phyloP scores from a whole-genome alignment of 2,329 filamentous ascomycete species.

The Pyrenochaeta sp. region DNA sequence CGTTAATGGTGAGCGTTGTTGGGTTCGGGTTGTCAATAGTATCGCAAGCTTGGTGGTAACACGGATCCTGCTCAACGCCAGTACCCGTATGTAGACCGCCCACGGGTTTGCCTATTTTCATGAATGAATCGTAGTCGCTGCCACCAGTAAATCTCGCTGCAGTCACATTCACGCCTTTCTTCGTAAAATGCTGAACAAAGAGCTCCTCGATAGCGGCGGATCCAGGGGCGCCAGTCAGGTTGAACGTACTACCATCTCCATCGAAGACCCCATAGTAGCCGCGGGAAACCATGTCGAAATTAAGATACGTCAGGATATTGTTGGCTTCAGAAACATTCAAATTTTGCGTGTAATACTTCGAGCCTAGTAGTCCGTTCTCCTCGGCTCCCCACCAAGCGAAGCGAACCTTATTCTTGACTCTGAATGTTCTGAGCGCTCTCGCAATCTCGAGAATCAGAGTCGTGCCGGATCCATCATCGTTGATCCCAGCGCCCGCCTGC shows the following conservation, averaged over 20 bases:
- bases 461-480: conserved; percentile 53
- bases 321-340: conserved; percentile 42
- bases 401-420: conserved; percentile 52
- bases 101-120: conserved; percentile 51
- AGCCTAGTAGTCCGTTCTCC: conserved; percentile 52
- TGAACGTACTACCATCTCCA: conserved; percentile 47
- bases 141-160: conserved; percentile 51
- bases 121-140: conserved; percentile 52
- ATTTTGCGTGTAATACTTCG: conserved; percentile 48
- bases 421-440: conserved; percentile 48
- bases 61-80: conserved; percentile 50
- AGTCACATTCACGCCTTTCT: conserved; percentile 47
- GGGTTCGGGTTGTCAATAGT: conserved; percentile 50
- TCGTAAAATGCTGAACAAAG: conserved; percentile 47
- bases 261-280: conserved; percentile 52
- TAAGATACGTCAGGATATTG: conserved; percentile 53
- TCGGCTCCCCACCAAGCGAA: conserved; percentile 54
- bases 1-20: conserved; percentile 48
- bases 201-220: conserved; percentile 47
- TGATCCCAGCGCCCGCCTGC: conserved; percentile 51
- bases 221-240: conserved; percentile 44
- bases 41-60: conserved; percentile 53
- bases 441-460: conserved; percentile 50
- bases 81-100: conserved; percentile 53
- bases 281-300: conserved; percentile 55